These are phyloP conservation scores for Auriculariales sp. DNA, from an alignment of 768 basidiomycete species.

Conservation along the genomic window DNA sequence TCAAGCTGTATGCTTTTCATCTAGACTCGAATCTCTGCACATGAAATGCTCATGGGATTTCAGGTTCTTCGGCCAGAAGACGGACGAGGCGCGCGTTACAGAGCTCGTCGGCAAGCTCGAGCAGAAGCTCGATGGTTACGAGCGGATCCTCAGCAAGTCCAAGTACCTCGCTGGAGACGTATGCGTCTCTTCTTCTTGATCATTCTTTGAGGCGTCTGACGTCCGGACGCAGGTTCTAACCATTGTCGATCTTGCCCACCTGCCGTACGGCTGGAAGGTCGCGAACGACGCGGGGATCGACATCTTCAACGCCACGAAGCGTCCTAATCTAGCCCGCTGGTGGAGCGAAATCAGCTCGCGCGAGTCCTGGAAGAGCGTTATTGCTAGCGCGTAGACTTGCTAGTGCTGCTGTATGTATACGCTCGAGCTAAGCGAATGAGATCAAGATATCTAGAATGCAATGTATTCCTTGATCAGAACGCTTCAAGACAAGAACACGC, in stretches of 20 bases:
- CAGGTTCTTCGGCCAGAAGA: background rate
- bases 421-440: too few relatives aligned
- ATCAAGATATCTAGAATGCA: too few relatives aligned
- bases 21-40: background rate
- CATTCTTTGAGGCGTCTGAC: background rate
- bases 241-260: slow-evolving; percentile 13
- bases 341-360: slow-evolving; percentile 2
- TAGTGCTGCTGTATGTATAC: too few relatives aligned
- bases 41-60: background rate
- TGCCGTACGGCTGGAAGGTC: slow-evolving; percentile 9
- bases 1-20: slow-evolving; percentile 22
- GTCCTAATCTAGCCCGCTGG: slow-evolving; percentile 6
- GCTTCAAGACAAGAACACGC: too few relatives aligned
- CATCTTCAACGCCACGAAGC: slow-evolving; percentile 1
- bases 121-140: slow-evolving; percentile 37
- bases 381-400: background rate
- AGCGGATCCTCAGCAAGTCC: slow-evolving; percentile 38
- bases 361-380: slow-evolving; percentile 3
- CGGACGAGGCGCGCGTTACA: slow-evolving; percentile 1
- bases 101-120: slow-evolving; percentile 13
- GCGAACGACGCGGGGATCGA: background rate
- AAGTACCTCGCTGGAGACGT: slow-evolving; percentile 33
- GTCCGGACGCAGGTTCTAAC: slow-evolving; percentile 9
- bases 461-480: too few relatives aligned
- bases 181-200: slow-evolving; percentile 1